A percentile compares a stretch with the other conserved stretches of the same genome.
These are phyloP conservation scores for Macrophomina phaseolina DNA, from an alignment of 2,329 filamentous ascomycete species.

Conservation along the genomic window DNA sequence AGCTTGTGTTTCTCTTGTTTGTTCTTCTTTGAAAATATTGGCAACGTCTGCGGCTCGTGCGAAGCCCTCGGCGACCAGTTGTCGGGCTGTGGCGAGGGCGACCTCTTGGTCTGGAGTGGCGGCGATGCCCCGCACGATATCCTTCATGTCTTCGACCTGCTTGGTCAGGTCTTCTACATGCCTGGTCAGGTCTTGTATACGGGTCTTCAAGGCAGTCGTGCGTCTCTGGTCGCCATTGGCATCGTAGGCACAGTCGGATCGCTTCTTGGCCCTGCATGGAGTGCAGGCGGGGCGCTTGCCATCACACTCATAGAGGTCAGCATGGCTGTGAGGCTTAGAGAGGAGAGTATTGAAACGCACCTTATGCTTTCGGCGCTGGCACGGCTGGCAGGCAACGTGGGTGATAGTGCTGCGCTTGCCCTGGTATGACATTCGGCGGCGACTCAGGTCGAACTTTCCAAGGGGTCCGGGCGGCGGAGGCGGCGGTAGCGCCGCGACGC, in stretches of 20 bases:
- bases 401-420: slow-evolving; percentile 9
- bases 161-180: slow-evolving; percentile 2
- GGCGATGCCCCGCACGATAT: slow-evolving; percentile 10
- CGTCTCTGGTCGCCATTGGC: slow-evolving; percentile 28
- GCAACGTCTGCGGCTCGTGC: neutral
- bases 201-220: slow-evolving; percentile 28
- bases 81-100: neutral
- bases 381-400: slow-evolving; percentile 26
- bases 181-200: slow-evolving; percentile 18
- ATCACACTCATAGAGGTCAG: slow-evolving; percentile 25
- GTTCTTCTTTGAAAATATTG: neutral
- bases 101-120: neutral
- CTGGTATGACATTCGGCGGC: neutral
- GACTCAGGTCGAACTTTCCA: neutral
- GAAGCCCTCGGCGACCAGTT: slow-evolving; percentile 2
- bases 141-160: neutral
- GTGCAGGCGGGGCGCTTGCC: slow-evolving; percentile 29
- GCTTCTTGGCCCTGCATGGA: slow-evolving; percentile 27
- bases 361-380: slow-evolving; percentile 28
- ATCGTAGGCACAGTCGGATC: slow-evolving; percentile 30
- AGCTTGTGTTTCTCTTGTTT: too few species aligned
- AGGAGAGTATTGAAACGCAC: slow-evolving; percentile 29
- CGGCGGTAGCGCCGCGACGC: neutral
- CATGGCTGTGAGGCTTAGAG: neutral
- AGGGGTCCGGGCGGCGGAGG: neutral